Percentiles rank a stretch among this genome's conserved stretches.
Conservation (phyloP, 1,284 basidiomycete species). For the Tetrapyrgos nigripes region DNA sequence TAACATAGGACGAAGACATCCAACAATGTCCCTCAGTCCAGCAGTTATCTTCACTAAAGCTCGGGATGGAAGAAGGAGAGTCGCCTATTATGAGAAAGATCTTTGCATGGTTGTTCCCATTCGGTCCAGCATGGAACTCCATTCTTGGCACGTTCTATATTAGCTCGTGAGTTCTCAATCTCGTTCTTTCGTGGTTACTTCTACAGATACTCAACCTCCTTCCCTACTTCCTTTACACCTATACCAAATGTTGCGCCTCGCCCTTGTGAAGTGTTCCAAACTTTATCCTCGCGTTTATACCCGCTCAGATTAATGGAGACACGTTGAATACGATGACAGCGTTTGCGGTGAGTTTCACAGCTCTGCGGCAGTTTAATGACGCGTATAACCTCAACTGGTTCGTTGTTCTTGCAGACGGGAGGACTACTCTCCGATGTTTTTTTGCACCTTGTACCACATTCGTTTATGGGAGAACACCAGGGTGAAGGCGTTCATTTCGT, state of each 20-base stretch:
- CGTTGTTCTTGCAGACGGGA: constrained; percentile 73
- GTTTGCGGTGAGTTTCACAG: constrained; percentile 66
- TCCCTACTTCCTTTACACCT: constrained; percentile 4
- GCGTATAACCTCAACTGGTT: constrained; percentile 10
- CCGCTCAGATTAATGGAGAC: constrained; percentile 80
- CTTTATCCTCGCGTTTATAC: constrained; percentile 91
- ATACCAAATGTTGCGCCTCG: constrained; percentile 16
- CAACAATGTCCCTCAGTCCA: constrained; percentile 58
- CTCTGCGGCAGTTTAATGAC: constrained; percentile 13
- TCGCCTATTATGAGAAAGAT: constrained; percentile 79
- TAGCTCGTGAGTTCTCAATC: constrained; percentile 72
- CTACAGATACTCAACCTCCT: constrained; percentile 15
- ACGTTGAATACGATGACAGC: constrained; percentile 92
- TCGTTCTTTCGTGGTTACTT: constrained; percentile 15
- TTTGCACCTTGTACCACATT: constrained; percentile 87
- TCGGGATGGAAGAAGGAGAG: constrained; percentile 61
- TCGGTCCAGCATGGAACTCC: constrained; percentile 87
- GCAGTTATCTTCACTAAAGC: constrained; percentile 64
- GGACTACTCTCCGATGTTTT: constrained; percentile 91
- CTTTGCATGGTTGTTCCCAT: constrained; percentile 83
- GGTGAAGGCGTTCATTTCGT: constrained; percentile 72
- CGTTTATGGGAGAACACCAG: constrained; percentile 88
- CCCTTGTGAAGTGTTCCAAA: constrained; percentile 77
- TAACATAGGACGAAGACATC: constrained; percentile 54
- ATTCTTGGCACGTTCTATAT: constrained; percentile 92